Evolutionary conservation across 352 stramenopile species (phyloP).

Genomic region (Phytophthora citrophthora): DNA sequence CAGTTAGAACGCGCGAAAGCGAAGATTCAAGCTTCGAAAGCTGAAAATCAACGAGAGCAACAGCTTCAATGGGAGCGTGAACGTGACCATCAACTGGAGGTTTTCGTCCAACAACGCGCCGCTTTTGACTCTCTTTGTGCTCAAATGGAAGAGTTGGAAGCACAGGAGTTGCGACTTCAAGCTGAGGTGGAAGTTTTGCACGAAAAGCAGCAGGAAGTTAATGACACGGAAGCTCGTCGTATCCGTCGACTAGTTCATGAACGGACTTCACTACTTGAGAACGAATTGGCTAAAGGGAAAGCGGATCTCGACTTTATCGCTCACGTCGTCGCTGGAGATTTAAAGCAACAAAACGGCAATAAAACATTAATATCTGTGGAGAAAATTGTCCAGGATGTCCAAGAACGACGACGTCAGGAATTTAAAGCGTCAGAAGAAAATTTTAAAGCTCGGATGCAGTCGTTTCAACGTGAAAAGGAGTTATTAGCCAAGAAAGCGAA

Average conservation of each 20-base stretch:
- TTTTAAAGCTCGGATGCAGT: slow-evolving; percentile 43
- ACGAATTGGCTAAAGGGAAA: slow-evolving; percentile 51
- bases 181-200: slow-evolving; percentile 58
- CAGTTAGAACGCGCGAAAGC: slow-evolving; percentile 25
- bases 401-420: slow-evolving; percentile 37
- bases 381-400: slow-evolving; percentile 41
- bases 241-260: slow-evolving; percentile 57
- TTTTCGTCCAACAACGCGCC: slow-evolving; percentile 34
- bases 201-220: slow-evolving; percentile 46
- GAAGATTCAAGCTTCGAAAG: slow-evolving; percentile 14
- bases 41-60: slow-evolving; percentile 28
- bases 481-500: slow-evolving; percentile 36
- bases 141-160: slow-evolving; percentile 38
- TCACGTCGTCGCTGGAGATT: slow-evolving; percentile 35
- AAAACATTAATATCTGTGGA: slow-evolving; percentile 17
- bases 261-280: slow-evolving; percentile 48
- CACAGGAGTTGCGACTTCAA: slow-evolving; percentile 46
- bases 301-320: slow-evolving; percentile 58
- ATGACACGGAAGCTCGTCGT: slow-evolving; percentile 43
- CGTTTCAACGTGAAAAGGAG: slow-evolving; percentile 52
- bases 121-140: slow-evolving; percentile 27
- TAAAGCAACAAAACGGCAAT: slow-evolving; percentile 7
- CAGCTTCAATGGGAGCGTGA: slow-evolving; percentile 47
- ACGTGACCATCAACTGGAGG: slow-evolving; percentile 43
- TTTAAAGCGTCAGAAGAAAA: slow-evolving; percentile 40